These are phyloP conservation scores for Lanmaoa rubissima DNA, from an alignment of 768 basidiomycete genomes.

Conservation along the genomic window DNA sequence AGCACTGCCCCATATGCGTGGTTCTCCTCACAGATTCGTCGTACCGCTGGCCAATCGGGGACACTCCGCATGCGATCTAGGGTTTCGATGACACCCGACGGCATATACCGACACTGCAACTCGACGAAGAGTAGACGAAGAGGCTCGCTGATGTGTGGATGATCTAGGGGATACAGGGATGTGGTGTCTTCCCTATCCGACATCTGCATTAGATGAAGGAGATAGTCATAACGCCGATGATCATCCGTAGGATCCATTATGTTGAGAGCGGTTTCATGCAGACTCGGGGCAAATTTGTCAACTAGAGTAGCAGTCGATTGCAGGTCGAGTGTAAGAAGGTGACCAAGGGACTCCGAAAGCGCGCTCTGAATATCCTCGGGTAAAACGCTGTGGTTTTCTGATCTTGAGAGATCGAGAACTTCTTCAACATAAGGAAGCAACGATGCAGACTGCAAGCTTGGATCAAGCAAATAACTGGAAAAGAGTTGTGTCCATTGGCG, in stretches of 20 bases:
- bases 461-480: slow-evolving; percentile 72
- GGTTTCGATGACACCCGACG: slow-evolving; percentile 57
- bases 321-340: slow-evolving; percentile 61
- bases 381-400: slow-evolving; percentile 47
- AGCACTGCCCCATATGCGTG: slow-evolving; percentile 74
- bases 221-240: slow-evolving; percentile 68
- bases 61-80: slow-evolving; percentile 51
- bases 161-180: slow-evolving; percentile 32
- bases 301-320: slow-evolving; percentile 68
- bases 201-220: slow-evolving; percentile 59
- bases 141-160: slow-evolving; percentile 43
- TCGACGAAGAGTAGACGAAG: slow-evolving; percentile 64
- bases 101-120: slow-evolving; percentile 72
- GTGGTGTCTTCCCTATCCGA: slow-evolving; percentile 41
- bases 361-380: slow-evolving; percentile 55
- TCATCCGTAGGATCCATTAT: slow-evolving; percentile 45
- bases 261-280: slow-evolving; percentile 65
- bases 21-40: slow-evolving; percentile 63
- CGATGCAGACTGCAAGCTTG: slow-evolving; percentile 54
- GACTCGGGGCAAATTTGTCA: slow-evolving; percentile 60
- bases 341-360: slow-evolving; percentile 59
- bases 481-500: slow-evolving; percentile 73
- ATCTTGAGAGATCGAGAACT: slow-evolving; percentile 49
- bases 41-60: slow-evolving; percentile 55
- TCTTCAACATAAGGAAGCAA: slow-evolving; percentile 67